Evolutionary conservation across 2,329 filamentous ascomycete species (phyloP).

Genomic region (Claviceps sp.): DNA sequence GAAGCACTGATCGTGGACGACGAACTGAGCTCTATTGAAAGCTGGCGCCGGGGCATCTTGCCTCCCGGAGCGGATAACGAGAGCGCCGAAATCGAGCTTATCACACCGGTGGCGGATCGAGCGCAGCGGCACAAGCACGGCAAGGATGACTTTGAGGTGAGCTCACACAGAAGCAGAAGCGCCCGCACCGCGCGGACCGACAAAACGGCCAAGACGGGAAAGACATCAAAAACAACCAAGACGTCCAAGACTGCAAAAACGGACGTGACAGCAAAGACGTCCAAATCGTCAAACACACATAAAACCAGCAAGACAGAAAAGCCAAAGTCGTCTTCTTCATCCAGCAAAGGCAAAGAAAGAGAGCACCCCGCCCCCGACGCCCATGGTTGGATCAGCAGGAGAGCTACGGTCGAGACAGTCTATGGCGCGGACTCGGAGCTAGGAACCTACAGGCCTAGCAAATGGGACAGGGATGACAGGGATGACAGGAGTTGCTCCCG

Average conservation of each 20-base stretch:
- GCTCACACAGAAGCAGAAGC: constrained; percentile 21
- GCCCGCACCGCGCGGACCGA: constrained; percentile 17
- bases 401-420: constrained; percentile 10
- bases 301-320: constrained; percentile 10
- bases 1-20: constrained; percentile 45
- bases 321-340: constrained; percentile 6
- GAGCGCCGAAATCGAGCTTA: constrained; percentile 40
- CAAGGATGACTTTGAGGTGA: constrained; percentile 26
- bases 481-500: background rate
- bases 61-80: constrained; percentile 30
- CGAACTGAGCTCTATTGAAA: constrained; percentile 44
- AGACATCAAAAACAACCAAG: constrained; percentile 14
- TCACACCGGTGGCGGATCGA: constrained; percentile 40
- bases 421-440: constrained; percentile 21
- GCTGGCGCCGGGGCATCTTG: constrained; percentile 43
- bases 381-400: constrained; percentile 5
- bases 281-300: constrained; percentile 8
- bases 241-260: constrained; percentile 11
- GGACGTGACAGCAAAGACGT: constrained; percentile 12
- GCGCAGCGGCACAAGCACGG: constrained; percentile 23
- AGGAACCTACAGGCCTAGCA: constrained; percentile 19
- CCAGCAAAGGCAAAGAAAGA: constrained; percentile 10
- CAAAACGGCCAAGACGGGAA: constrained; percentile 14
- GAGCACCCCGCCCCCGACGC: constrained; percentile 1
- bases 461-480: constrained; percentile 18